Conservation (phyloP, 768 basidiomycete genomes). For the Leccinum ochraceum region DNA sequence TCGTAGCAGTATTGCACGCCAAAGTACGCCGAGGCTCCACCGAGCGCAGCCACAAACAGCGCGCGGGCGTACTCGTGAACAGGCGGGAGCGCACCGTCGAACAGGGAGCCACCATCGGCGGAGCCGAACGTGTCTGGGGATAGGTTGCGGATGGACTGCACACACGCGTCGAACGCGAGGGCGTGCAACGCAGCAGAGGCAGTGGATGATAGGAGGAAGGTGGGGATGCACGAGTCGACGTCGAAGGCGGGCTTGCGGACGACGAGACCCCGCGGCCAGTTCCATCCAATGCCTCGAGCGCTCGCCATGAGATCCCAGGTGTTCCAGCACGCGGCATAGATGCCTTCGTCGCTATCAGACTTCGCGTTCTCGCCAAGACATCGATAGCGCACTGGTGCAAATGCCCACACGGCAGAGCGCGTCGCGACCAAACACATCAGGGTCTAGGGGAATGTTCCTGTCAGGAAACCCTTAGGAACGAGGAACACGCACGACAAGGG, state of each 20-base stretch:
- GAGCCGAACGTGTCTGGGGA: slow-evolving; percentile 41
- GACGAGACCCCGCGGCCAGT: slow-evolving; percentile 23
- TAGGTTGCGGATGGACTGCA: slow-evolving; percentile 27
- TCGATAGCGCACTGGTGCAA: slow-evolving; percentile 16
- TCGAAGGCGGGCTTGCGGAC: slow-evolving; percentile 13
- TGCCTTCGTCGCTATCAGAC: not conserved
- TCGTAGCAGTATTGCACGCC: slow-evolving; percentile 46
- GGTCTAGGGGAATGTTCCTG: slow-evolving; percentile 4
- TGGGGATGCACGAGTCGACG: slow-evolving; percentile 9
- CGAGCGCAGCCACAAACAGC: slow-evolving; percentile 41
- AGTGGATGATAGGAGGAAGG: slow-evolving; percentile 14
- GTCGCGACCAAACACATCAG: slow-evolving; percentile 16
- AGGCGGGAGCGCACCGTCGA: slow-evolving; percentile 33
- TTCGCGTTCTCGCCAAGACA: slow-evolving; percentile 1
- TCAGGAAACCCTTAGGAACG: not conserved
- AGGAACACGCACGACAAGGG: slow-evolving; percentile 21
- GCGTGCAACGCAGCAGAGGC: slow-evolving; percentile 4
- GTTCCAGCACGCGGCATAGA: slow-evolving; percentile 26
- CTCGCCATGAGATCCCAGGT: slow-evolving; percentile 28
- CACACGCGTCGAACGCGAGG: slow-evolving; percentile 18
- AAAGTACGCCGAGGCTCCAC: slow-evolving; percentile 46
- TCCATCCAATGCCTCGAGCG: slow-evolving; percentile 31
- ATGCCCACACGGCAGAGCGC: slow-evolving; percentile 24
- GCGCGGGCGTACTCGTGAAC: slow-evolving; percentile 40
- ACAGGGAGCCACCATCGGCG: slow-evolving; percentile 37